Evolutionary conservation across 2,329 filamentous ascomycete genomes (phyloP).

Genomic region (Exophiala sideris): DNA sequence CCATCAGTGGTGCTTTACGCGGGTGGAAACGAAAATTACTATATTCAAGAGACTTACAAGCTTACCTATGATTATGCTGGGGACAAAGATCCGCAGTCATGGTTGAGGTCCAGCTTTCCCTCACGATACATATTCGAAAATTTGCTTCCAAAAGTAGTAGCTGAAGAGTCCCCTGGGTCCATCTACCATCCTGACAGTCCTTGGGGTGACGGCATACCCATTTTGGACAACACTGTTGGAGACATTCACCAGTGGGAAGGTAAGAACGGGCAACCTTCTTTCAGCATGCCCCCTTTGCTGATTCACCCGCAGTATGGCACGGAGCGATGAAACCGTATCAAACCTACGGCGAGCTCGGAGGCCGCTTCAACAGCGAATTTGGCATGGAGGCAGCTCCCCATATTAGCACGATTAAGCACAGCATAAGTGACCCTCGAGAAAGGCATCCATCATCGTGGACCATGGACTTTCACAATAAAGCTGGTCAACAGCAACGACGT

Average conservation of each 20-base stretch:
- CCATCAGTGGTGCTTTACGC: constrained; percentile 83
- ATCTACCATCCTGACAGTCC: constrained; percentile 79
- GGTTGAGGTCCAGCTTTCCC: constrained; percentile 61
- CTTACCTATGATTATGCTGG: constrained; percentile 64
- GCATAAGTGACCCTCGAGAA: constrained; percentile 64
- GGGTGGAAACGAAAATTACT: constrained; percentile 94
- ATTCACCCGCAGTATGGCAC: constrained; percentile 36
- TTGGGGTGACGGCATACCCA: constrained; percentile 74
- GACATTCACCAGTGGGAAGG: constrained; percentile 97
- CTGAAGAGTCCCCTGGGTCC: constrained; percentile 61
- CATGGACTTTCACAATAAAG: constrained; percentile 95
- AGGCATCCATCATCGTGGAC: constrained; percentile 79
- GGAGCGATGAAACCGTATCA: constrained; percentile 75
- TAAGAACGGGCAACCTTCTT: constrained; percentile 33
- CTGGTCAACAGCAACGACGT: constrained; percentile 77
- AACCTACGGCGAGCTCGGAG: constrained; percentile 76
- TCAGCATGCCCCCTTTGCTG: not conserved
- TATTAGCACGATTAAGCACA: constrained; percentile 74
- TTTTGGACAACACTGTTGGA: constrained; percentile 72
- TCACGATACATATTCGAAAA: constrained; percentile 94
- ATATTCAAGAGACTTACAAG: constrained; percentile 79
- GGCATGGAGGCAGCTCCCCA: constrained; percentile 90
- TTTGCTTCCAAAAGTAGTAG: constrained; percentile 70
- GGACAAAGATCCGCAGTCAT: not conserved
- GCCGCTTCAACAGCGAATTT: constrained; percentile 89